Conservation (phyloP, 352 stramenopile genomes). For the Phytophthora palmivora region DNA sequence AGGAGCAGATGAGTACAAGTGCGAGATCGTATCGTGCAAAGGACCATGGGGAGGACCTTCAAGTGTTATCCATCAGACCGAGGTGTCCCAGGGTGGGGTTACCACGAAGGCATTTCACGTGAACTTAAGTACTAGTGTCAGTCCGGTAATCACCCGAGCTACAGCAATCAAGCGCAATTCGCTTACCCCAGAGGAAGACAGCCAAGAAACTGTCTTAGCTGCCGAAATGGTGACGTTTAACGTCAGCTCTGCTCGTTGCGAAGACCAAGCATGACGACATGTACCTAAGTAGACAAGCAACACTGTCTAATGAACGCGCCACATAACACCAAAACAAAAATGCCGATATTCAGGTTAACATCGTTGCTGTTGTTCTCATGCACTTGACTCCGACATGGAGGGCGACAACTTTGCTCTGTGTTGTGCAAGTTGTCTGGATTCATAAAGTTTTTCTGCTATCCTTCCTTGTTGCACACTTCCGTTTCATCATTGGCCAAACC, state of each 20-base stretch:
- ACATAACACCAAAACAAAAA: constrained; percentile 28
- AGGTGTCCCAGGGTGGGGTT: constrained; percentile 55
- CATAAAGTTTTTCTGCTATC: constrained; percentile 25
- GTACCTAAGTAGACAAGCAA: too few relatives aligned
- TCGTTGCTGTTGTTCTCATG: constrained; percentile 17
- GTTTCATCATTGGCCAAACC: not conserved
- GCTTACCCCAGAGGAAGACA: constrained; percentile 36
- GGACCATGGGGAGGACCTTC: constrained; percentile 37
- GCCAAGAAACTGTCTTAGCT: constrained; percentile 39
- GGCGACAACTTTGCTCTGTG: constrained; percentile 6
- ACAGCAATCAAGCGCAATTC: constrained; percentile 16
- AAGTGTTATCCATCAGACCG: constrained; percentile 47
- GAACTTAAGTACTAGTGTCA: constrained; percentile 3
- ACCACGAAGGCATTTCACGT: constrained; percentile 39
- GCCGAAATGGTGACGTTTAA: constrained; percentile 45
- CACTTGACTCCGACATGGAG: constrained; percentile 25
- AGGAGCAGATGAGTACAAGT: constrained; percentile 62
- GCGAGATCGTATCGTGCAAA: constrained; percentile 61
- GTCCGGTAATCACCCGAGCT: not conserved
- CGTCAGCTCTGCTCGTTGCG: constrained; percentile 16
- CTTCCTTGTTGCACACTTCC: not conserved
- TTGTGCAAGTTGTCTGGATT: constrained; percentile 16
- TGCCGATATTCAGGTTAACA: constrained; percentile 32
- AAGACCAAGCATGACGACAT: constrained; percentile 6
- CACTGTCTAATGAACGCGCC: constrained; percentile 7